A percentile compares a stretch with the other conserved stretches of the same genome.
Evolutionary conservation across 257 asterid genomes (phyloP).

Genomic region (Voacanga thouarsii): DNA sequence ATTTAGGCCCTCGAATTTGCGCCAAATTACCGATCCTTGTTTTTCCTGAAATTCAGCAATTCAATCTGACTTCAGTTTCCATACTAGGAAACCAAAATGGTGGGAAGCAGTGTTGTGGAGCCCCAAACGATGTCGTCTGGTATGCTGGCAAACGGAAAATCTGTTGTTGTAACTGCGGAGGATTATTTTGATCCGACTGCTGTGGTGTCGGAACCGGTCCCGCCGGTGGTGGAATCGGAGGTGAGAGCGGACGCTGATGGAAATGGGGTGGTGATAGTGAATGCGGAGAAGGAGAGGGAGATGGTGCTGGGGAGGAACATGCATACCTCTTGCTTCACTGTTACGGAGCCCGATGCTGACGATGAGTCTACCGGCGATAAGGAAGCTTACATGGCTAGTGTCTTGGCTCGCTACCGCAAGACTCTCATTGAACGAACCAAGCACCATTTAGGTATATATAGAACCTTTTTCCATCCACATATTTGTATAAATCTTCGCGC

Average conservation of each 20-base stretch:
- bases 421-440: slow-evolving; percentile 79
- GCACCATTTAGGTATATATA: slow-evolving; percentile 72
- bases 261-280: background rate
- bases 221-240: slow-evolving; percentile 36
- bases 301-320: slow-evolving; percentile 80
- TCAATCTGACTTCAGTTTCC: slow-evolving; percentile 4
- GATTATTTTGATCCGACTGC: slow-evolving; percentile 46
- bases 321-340: slow-evolving; percentile 74
- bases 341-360: slow-evolving; percentile 93
- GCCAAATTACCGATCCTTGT: background rate
- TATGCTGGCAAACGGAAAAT: slow-evolving; percentile 32
- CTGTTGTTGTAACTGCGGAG: slow-evolving; percentile 14
- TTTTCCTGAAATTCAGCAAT: background rate
- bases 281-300: slow-evolving; percentile 40
- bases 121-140: slow-evolving; percentile 31
- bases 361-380: slow-evolving; percentile 96
- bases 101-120: slow-evolving; percentile 33
- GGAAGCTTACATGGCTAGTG: slow-evolving; percentile 92
- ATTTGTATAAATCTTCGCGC: background rate
- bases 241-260: background rate
- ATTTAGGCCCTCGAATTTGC: background rate
- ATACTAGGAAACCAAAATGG: slow-evolving; percentile 27
- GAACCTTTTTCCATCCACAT: background rate
- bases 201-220: slow-evolving; percentile 55
- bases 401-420: slow-evolving; percentile 79